These are phyloP conservation scores for Penicillium verrucosum DNA, from an alignment of 2,329 filamentous ascomycete genomes.

Conservation along the genomic window DNA sequence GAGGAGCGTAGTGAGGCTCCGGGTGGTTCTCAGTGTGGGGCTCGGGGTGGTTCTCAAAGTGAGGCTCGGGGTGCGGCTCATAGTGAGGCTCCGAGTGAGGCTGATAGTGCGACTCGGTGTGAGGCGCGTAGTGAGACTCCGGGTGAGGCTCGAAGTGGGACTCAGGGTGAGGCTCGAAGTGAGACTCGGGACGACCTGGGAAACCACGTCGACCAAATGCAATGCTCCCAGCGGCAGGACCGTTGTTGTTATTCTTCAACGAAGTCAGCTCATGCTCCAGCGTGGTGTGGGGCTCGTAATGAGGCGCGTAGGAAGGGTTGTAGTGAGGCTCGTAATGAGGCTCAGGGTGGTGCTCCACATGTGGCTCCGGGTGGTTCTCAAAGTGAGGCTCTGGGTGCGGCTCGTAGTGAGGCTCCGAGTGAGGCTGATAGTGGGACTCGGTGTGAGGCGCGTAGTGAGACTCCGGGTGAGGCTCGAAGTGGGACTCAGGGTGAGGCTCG, in stretches of 20 bases:
- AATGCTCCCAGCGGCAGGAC: background rate
- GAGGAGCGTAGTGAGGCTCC: background rate
- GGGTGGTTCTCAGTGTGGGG: background rate
- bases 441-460: background rate
- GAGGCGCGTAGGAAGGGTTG: background rate
- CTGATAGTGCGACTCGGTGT: background rate
- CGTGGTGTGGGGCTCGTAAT: background rate
- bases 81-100: background rate
- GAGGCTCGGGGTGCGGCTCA: background rate
- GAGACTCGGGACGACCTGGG: background rate
- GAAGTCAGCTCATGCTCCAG: background rate
- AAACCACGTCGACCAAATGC: background rate
- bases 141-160: background rate
- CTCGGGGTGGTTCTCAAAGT: background rate
- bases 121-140: background rate
- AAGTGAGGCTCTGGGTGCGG: background rate
- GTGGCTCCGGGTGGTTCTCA: background rate
- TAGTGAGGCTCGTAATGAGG: background rate
- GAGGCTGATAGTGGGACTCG: background rate
- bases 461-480: background rate
- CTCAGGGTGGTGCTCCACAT: background rate
- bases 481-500: background rate
- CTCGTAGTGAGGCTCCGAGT: background rate
- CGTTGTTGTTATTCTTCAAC: background rate
- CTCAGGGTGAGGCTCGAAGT: background rate